Evolutionary conservation across 305 asterid genomes (phyloP), one percentile per base, ranked within the genome.

Genomic region (Ruellia speciosa): DNA sequence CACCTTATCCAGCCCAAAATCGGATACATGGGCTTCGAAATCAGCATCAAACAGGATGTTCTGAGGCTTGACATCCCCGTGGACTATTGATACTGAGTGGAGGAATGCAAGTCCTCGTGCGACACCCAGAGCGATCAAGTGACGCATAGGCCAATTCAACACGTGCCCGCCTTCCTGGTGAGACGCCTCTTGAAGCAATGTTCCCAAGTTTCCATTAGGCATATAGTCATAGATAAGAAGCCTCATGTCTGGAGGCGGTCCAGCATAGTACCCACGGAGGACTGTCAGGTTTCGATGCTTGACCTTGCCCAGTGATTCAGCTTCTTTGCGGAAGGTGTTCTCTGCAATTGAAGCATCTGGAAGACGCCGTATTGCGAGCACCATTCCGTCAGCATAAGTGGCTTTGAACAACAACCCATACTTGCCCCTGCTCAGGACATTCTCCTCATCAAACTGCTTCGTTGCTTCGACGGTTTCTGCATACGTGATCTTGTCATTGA

Each of bases 121-220:
- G 16, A 81, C 70, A 14, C 93, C 93, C 6, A 84, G 78, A 3
- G 86, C 93, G n/a, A 84, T 84, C 33, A 84, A 71, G 60, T 84
- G 88, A 48, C 93, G 77, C 93, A 84, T 84, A 12, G 93, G 93
- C 93, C 93, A 84, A 47, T 84, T 84, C 33, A 84, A 59, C 5
- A 84, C 86, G 49, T 84, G 93, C 18, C 93, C 93, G 48, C 93
- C 93, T 41, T 81, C 93, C 71, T 84, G 86, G 56, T 84, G 86
- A 1, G 85, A 77, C 7, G 93, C 93, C 35, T 84, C 93, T 61
- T 79, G 88, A 49, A 84, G 85, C 14, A 84, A 70, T 6, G 88
- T 84, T 48, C 81, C 84, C 3, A 84, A 56, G 71, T 79, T 84
- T 54, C 93, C 93, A 31, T 84, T 84, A n/a, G 92, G 88, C 92